These are phyloP conservation scores for Mucor racemosus DNA, from an alignment of 371 early-diverging fungal species.

Conservation along the genomic window DNA sequence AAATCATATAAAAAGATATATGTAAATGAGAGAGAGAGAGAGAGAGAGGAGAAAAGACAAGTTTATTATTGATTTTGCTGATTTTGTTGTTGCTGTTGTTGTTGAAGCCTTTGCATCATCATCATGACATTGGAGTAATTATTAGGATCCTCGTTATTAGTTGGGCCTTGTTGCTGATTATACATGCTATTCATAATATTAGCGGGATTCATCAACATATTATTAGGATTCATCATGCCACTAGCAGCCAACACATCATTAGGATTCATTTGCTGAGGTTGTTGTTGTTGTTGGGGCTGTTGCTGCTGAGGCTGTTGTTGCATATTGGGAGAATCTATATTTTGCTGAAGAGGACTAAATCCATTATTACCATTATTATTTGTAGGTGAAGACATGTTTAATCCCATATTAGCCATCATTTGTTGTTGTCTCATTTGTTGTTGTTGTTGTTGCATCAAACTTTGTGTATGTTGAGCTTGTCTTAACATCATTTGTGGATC, in stretches of 20 bases:
- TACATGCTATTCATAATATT: constrained; percentile 25
- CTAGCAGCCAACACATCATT: constrained; percentile 36
- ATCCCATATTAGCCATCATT: constrained; percentile 31
- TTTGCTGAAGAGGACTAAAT: constrained; percentile 29
- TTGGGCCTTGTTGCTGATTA: constrained; percentile 4
- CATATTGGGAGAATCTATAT: constrained; percentile 26
- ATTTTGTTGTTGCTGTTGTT: constrained; percentile 24
- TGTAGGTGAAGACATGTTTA: background rate
- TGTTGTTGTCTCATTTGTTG: constrained; percentile 35
- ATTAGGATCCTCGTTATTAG: constrained; percentile 25
- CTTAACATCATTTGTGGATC: constrained; percentile 35
- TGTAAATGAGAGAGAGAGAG: background rate
- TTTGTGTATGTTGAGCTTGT: constrained; percentile 34
- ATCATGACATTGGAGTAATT: constrained; percentile 42
- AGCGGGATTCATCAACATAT: constrained; percentile 30
- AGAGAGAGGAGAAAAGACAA: background rate
- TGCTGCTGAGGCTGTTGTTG: constrained; percentile 13
- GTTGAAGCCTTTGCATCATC: constrained; percentile 49
- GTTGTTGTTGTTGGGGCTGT: constrained; percentile 9
- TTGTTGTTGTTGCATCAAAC: constrained; percentile 26
- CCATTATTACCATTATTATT: constrained; percentile 25
- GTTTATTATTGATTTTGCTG: constrained; percentile 8
- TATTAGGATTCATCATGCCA: constrained; percentile 36
- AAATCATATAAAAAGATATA: background rate
- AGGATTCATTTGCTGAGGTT: constrained; percentile 32